Percentiles rank a stretch among this genome's conserved stretches.
Evolutionary conservation across 2,329 filamentous ascomycete species (phyloP).

Genomic region (Alternaria viburni): DNA sequence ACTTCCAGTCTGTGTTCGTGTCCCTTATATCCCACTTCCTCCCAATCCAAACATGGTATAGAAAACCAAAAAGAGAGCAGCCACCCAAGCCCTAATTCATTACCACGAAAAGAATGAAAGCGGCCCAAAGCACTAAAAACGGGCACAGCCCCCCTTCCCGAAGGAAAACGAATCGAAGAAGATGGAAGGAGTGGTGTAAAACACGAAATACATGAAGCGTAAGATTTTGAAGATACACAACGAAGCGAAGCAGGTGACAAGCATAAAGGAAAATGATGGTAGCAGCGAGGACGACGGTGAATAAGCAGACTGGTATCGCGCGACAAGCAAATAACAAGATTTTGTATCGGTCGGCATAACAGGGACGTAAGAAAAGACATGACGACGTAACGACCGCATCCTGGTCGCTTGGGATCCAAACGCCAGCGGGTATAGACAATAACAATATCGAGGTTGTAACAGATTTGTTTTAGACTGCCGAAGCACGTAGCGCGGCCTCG

Average conservation of each 20-base stretch:
- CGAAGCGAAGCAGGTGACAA: neutral
- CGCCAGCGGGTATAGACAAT: neutral
- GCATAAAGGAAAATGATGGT: neutral
- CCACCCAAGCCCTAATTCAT: neutral
- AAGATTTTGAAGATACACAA: neutral
- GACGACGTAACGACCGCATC: constrained; percentile 2
- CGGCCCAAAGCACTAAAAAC: neutral
- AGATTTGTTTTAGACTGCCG: constrained; percentile 1
- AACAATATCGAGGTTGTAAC: neutral
- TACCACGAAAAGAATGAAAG: neutral
- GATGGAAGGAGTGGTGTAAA: neutral
- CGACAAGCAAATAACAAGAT: neutral
- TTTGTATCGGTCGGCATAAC: constrained; percentile 3
- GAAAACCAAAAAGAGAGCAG: neutral
- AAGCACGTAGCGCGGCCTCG: constrained; percentile 3
- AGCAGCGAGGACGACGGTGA: neutral
- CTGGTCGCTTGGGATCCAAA: neutral
- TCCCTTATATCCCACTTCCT: neutral
- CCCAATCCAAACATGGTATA: neutral
- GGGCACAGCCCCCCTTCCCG: neutral
- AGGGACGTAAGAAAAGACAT: constrained; percentile 2
- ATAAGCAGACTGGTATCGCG: constrained; percentile 10
- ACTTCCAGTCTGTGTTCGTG: neutral
- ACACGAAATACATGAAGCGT: constrained; percentile 2
- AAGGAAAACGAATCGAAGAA: neutral